Base-by-base conservation (phyloP, 495 filamentous ascomycete genomes). In the Neurospora sp. region DNA sequence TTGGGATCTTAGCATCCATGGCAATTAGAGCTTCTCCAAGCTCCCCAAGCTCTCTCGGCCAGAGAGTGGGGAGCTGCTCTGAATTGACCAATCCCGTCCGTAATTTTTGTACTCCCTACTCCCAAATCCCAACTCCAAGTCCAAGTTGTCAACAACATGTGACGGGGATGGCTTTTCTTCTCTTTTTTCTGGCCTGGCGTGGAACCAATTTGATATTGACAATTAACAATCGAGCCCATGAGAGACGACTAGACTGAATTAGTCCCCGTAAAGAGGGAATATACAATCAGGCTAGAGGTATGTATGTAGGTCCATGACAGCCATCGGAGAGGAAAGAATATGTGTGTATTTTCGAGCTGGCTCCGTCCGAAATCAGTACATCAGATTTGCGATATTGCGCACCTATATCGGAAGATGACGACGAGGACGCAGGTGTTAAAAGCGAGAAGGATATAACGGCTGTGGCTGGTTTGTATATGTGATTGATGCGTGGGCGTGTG, bases 381-480 rank as follows among this genome's bases (percentile, higher is more conserved):
- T 10, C 19, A 11, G n/a, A 42, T 42, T 19, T 19, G 40, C 5
- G 2, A 6, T 3, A 2, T 42, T 79, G 96, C 96, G 5, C 89
- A 89, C 43, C 85, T 99, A 72, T 97, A 96, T 79, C 87, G 90
- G 71, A 99, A 98, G 88, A 98, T 99, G 96, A 89, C 94, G 83
- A 88, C 88, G 43, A 39, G 11, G 39, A 95, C 94, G 71, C 95
- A 98, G 86, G 96, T 98, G 85, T 84, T 97, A 2, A 88, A 98
- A 98, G n/a, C 79, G 94, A 96, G 86, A 85, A 96, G 77, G 95
- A 97, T 85, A 94, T 97, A 48, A 95, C 93, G 38, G 93, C 94
- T 45, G 93, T 94, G 38, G 93, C 93, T 21, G 93, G 90, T 73
- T 79, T 96, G 77, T 97, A 95, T 76, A 94, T 94, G 88, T 89